Conservation (phyloP, 129 eudicot genomes). For the Helichrysum umbraculigerum region DNA sequence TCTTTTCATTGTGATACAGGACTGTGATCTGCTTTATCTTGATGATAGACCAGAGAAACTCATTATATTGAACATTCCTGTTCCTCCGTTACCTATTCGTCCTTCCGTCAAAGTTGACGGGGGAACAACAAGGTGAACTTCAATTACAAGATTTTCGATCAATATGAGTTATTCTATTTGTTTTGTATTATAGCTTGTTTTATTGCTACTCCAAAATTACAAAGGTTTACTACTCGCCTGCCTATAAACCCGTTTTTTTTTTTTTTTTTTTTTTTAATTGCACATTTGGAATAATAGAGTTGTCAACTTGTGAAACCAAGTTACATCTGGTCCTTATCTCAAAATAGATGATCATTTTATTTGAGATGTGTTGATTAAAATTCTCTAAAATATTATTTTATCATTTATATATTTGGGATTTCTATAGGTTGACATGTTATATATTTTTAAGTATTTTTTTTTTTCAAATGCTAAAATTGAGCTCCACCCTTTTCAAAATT, state of each 20-base stretch:
- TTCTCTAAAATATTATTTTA: too few species aligned
- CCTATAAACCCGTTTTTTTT: background rate
- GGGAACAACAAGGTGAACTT: conserved; percentile 66
- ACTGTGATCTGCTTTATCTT: conserved; percentile 89
- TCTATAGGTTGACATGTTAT: background rate
- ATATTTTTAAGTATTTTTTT: background rate
- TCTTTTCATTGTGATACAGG: conserved; percentile 50
- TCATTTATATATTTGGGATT: background rate
- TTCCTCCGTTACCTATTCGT: conserved; percentile 88
- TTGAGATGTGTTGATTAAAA: background rate
- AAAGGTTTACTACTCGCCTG: background rate
- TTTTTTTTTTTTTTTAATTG: background rate
- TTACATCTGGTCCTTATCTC: conserved; percentile 1
- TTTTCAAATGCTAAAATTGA: background rate
- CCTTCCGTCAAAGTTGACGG: conserved; percentile 95
- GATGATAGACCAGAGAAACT: conserved; percentile 91
- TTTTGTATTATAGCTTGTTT: background rate
- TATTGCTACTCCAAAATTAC: background rate
- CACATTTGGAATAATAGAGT: background rate
- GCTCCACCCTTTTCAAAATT: conserved; percentile 8
- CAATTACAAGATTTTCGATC: conserved; percentile 2
- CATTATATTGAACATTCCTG: conserved; percentile 65
- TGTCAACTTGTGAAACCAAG: conserved; percentile 8
- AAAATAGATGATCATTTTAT: background rate
- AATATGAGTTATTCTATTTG: background rate